Evolutionary conservation across 345 rosid species (phyloP).

Genomic region (Abelmoschus esculentus): DNA sequence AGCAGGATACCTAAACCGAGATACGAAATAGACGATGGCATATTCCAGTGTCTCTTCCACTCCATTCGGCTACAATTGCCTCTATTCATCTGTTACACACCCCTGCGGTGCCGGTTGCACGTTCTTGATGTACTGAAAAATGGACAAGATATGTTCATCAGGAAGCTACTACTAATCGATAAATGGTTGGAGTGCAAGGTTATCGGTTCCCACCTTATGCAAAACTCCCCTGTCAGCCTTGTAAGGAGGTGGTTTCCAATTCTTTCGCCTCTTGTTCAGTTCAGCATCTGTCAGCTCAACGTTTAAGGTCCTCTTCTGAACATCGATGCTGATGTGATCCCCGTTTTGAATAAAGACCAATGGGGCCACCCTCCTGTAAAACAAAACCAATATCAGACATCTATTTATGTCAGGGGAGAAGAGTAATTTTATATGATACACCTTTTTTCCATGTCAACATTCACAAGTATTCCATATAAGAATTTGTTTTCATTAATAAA

Average conservation of each 20-base stretch:
- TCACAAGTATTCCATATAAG: too few relatives aligned
- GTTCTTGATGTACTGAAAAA: conserved; percentile 80
- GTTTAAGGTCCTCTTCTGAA: conserved; percentile 65
- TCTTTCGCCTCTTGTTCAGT: conserved; percentile 60
- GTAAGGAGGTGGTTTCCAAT: conserved; percentile 70
- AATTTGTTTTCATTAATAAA: background rate
- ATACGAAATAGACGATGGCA: background rate
- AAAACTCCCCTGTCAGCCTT: conserved; percentile 67
- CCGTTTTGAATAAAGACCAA: conserved; percentile 72
- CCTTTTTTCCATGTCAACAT: too few relatives aligned
- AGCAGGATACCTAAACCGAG: too few relatives aligned
- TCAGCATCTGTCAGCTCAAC: conserved; percentile 51
- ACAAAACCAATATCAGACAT: background rate
- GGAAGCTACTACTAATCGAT: background rate
- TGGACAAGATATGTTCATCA: background rate
- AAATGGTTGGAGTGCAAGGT: background rate
- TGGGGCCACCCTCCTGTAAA: conserved; percentile 93
- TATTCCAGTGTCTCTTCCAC: background rate
- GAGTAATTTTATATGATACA: too few relatives aligned
- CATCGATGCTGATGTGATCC: conserved; percentile 66
- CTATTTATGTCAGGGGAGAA: background rate
- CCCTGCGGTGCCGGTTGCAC: conserved; percentile 82
- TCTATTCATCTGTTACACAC: conserved; percentile 90
- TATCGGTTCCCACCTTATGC: conserved; percentile 43
- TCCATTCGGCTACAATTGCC: background rate